Evolutionary conservation across 208 protist genomes (phyloP).

Genomic region (Novymonas esmeraldas): DNA sequence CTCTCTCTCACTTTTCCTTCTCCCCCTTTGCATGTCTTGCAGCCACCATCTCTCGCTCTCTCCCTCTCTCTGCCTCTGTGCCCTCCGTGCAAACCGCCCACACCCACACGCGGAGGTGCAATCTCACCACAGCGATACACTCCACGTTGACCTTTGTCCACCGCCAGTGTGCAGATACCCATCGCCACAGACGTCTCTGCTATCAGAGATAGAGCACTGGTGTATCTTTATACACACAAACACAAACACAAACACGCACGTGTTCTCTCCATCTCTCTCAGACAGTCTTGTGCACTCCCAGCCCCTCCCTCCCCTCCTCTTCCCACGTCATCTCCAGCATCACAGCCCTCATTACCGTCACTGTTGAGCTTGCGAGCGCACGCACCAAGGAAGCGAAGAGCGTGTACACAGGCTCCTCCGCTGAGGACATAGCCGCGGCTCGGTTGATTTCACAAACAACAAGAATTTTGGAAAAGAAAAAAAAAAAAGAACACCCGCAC

Average conservation of each 20-base stretch:
- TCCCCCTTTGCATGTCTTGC: no score
- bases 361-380: background rate
- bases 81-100: no score
- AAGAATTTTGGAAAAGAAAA: no score
- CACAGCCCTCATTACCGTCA: background rate
- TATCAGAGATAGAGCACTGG: no score
- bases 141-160: no score
- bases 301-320: background rate
- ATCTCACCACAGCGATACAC: no score
- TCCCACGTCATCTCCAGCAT: background rate
- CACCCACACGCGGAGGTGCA: no score
- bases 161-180: no score
- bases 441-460: no score
- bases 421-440: background rate
- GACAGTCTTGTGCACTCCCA: background rate
- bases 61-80: constrained; percentile 5
- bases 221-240: background rate
- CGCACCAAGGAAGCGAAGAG: background rate
- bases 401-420: background rate
- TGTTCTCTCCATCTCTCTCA: constrained; percentile 10
- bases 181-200: no score
- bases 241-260: background rate
- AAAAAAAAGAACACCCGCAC: background rate
- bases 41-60: background rate
- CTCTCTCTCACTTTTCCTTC: no score